Percentiles rank a stretch among this genome's conserved stretches.
phyloP scores from a whole-genome alignment of 1,139 yeast genomes.

The Trichomonascaceae sp. region DNA sequence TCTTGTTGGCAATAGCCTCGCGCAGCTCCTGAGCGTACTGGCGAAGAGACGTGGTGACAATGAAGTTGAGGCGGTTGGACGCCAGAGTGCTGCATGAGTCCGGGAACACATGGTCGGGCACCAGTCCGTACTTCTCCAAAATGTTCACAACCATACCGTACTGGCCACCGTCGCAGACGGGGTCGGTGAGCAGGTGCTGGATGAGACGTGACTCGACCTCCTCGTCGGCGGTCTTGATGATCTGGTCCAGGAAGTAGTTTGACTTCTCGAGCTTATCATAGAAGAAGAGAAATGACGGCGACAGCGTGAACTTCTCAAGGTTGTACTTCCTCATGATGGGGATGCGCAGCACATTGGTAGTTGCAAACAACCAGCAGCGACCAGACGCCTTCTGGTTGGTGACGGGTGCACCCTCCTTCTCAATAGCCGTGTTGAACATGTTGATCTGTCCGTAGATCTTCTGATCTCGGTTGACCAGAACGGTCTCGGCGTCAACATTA shows the following conservation, averaged over 20 bases:
- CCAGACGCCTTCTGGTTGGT: conserved; percentile 67
- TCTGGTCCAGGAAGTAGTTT: conserved; percentile 63
- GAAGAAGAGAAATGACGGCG: conserved; percentile 61
- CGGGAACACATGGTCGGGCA: conserved; percentile 60
- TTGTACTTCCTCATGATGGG: conserved; percentile 49
- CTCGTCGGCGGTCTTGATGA: conserved; percentile 49
- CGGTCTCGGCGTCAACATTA: conserved; percentile 23
- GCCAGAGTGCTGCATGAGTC: conserved; percentile 55
- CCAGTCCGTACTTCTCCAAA: conserved; percentile 63
- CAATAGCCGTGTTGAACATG: conserved; percentile 48
- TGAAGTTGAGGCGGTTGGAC: conserved; percentile 43
- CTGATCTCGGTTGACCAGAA: conserved; percentile 31
- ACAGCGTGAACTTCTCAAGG: conserved; percentile 56
- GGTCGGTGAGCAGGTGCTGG: conserved; percentile 46
- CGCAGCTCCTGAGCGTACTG: conserved; percentile 64
- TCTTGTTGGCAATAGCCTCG: conserved; percentile 25
- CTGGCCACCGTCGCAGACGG: conserved; percentile 76
- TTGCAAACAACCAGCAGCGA: conserved; percentile 81
- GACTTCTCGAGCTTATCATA: conserved; percentile 59
- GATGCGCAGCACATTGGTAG: conserved; percentile 57
- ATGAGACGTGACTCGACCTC: conserved; percentile 56
- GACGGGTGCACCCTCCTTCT: conserved; percentile 54
- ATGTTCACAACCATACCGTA: conserved; percentile 70
- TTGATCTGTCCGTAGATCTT: conserved; percentile 28
- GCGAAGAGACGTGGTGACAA: conserved; percentile 54